Base-by-base conservation (phyloP, 2,329 filamentous ascomycete genomes). In the Colletotrichum neosansevieriae region DNA sequence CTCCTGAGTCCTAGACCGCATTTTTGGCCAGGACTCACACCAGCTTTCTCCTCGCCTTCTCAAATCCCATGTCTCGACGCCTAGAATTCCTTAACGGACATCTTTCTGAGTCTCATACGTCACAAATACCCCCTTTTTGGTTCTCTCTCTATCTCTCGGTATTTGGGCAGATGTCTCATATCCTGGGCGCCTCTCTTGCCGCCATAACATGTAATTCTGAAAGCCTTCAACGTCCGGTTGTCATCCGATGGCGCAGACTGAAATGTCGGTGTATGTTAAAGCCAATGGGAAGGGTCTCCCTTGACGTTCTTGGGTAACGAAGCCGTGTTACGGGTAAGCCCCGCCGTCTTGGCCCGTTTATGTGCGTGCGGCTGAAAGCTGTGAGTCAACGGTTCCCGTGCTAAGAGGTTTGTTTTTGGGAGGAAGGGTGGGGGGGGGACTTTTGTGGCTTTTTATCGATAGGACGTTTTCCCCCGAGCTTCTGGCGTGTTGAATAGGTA, bases 321-420 rank as follows among this genome's bases (percentile, higher is more conserved):
- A 21, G 3, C 32, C 29, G 24, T 51, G 21, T 34, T 11, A 51
- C 29, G 49, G 49, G 49, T n/a, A 51, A n/a, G 49, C 11, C 21
- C 13, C 44, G 17, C 34, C 21, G 24, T 6, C 12, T 47, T 19
- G 29, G n/a, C 21, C 40, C 56, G 56, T 47, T 2, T 4, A n/a
- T 42, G 24, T 58, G 40, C 42, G 24, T 47, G 56, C 56, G 56
- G 56, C 56, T 58, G 56, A 58, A 29, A 40, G 12, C 3, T 34
- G 40, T 47, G 56, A 58, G 56, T 58, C 56, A 45, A 58, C 17
- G n/a, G 56, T n/a, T n/a, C n/a, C n/a, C n/a, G n/a, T n/a, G n/a
- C n/a, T n/a, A n/a, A n/a, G n/a, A n/a, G n/a, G n/a, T 34, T 6
- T 29, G 24, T 24, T 32, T 34, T 34, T 7, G 32, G n/a, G 49